Evolutionary conservation across 108 stramenopile genomes (phyloP).

Genomic region (Pseudonitzschia multistriata): DNA sequence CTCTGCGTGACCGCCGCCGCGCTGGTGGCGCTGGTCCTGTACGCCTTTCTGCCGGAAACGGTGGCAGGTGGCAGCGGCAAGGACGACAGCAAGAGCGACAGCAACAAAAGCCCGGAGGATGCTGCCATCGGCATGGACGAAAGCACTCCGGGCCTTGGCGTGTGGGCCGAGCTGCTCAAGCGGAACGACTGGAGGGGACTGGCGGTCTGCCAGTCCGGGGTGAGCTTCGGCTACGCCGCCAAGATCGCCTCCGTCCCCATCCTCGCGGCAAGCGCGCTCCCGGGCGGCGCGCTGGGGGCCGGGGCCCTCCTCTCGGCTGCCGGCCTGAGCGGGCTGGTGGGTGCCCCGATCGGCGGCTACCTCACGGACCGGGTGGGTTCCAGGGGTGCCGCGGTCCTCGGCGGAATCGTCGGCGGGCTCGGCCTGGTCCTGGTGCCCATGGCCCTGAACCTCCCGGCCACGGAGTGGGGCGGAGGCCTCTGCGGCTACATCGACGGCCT

Average conservation of each 20-base stretch:
- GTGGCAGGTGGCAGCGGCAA: no score
- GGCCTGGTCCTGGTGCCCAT: slow-evolving; percentile 48
- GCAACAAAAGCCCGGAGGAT: slow-evolving; percentile 9
- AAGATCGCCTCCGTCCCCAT: slow-evolving; percentile 76
- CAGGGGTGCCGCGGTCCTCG: slow-evolving; percentile 38
- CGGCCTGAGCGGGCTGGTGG: slow-evolving; percentile 63
- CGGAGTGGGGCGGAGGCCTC: neutral
- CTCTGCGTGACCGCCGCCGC: slow-evolving; percentile 74
- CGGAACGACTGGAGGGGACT: slow-evolving; percentile 56
- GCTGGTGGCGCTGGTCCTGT: slow-evolving; percentile 42
- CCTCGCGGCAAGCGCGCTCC: slow-evolving; percentile 47
- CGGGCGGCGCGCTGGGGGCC: slow-evolving; percentile 64
- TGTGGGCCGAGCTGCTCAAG: slow-evolving; percentile 53
- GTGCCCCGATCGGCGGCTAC: slow-evolving; percentile 62
- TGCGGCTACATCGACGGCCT: neutral
- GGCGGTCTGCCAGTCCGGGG: slow-evolving; percentile 56
- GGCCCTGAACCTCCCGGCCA: slow-evolving; percentile 26
- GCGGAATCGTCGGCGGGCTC: slow-evolving; percentile 48
- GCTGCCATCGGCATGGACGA: neutral
- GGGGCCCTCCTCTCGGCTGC: slow-evolving; percentile 66
- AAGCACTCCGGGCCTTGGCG: slow-evolving; percentile 17
- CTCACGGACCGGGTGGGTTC: slow-evolving; percentile 49
- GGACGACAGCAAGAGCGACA: no score
- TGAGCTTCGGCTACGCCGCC: slow-evolving; percentile 69
- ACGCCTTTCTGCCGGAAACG: slow-evolving; percentile 69